Evolutionary conservation across 2,329 filamentous ascomycete species (phyloP).

Genomic region (Fusarium longipes): DNA sequence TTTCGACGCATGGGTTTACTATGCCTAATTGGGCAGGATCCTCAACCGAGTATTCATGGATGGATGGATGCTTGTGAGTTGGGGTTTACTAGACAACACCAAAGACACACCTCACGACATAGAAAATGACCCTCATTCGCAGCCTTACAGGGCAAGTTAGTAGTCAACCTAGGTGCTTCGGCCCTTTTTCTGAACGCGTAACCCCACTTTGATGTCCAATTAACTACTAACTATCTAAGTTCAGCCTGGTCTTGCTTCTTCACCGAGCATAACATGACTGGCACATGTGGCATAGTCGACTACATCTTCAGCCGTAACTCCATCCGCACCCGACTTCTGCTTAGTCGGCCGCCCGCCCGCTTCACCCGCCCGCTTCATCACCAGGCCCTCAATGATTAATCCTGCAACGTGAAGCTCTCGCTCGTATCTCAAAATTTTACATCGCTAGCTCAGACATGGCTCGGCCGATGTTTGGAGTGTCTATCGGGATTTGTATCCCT

Average conservation of each 20-base stretch:
- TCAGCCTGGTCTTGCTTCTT: constrained; percentile 16
- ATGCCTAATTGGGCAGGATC: constrained; percentile 5
- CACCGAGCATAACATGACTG: background rate
- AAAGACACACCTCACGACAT: background rate
- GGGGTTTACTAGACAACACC: constrained; percentile 3
- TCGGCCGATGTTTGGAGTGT: constrained; percentile 5
- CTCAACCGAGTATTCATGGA: background rate
- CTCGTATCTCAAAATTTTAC: background rate
- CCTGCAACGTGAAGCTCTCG: background rate
- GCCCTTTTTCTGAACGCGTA: constrained; percentile 24
- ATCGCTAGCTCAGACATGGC: constrained; percentile 12
- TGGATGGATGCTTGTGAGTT: background rate
- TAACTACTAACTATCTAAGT: background rate
- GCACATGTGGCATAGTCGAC: constrained; percentile 13
- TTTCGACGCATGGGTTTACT: background rate
- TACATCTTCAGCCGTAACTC: constrained; percentile 19
- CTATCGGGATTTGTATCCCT: background rate
- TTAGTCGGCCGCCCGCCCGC: constrained; percentile 42
- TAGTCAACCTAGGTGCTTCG: constrained; percentile 9
- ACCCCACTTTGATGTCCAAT: constrained; percentile 13
- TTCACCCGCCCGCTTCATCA: constrained; percentile 22
- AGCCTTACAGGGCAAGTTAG: constrained; percentile 22
- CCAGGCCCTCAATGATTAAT: constrained; percentile 3
- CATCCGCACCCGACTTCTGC: constrained; percentile 38
- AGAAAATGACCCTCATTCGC: constrained; percentile 7